Base-by-base conservation (phyloP, 108 stramenopile genomes). In the Nitzschia palea region DNA sequence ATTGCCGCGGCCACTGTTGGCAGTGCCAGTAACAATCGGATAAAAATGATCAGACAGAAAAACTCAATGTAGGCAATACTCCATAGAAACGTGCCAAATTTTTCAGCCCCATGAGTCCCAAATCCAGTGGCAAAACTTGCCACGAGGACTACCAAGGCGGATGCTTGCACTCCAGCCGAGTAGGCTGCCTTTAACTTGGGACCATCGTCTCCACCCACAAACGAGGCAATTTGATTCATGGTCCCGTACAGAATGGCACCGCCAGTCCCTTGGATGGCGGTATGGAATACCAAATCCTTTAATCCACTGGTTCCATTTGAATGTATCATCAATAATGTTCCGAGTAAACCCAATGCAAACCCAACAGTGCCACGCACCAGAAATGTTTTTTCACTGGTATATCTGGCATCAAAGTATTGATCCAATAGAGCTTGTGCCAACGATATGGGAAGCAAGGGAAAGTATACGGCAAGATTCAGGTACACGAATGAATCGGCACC, bases 161-260 rank as follows among this genome's bases (percentile, higher is more conserved):
- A 82, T 15, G 77, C 77, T 55, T 82, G 81, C n/a, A 82, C 53
- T 23, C 81, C 77, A 0, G 81, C 63, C 8, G 68, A 59, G 8
- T 77, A 71, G 5, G 80, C 60, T 15, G 77, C 76, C 32, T 76
- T 42, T 22, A 42, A 45, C 26, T 62, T 56, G 22, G 53, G 34
- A 12, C 14, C 27, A 0, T 60, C 58, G 10, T 14, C 34, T 4
- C 15, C 3, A n/a, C 65, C 72, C 6, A 82, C 68, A 67, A 82
- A 75, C n/a, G 71, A 68, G 1, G 77, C 73, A 64, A 82, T 54
- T 50, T 82, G 81, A 52, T 82, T 77, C 42, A 82, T 35, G 15
- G 66, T 69, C 3, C 81, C 81, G 45, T 70, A 73, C 9, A 82
- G 48, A 12, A 82, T 59, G 1, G 71, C 71, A 18, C 71, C 71